Conservation (phyloP, 768 basidiomycete genomes). For the Auriscalpium vulgare region DNA sequence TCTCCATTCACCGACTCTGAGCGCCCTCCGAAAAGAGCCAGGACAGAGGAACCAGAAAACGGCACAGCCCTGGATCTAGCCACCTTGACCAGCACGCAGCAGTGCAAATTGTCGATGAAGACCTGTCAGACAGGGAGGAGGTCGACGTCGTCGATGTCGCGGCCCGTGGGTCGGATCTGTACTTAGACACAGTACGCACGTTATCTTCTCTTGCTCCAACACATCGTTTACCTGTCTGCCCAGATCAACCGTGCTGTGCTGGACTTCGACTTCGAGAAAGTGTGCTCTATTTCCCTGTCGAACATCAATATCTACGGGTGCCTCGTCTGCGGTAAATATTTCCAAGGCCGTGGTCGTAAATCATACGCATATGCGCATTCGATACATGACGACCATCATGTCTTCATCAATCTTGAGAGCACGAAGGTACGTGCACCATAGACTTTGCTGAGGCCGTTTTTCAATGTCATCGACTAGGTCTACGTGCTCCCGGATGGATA, state of each 20-base stretch:
- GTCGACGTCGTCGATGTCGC: constrained; percentile 22
- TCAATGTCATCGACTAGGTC: constrained; percentile 45
- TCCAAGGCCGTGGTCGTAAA: constrained; percentile 89
- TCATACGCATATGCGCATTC: constrained; percentile 96
- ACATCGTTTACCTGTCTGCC: background rate
- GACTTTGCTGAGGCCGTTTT: background rate
- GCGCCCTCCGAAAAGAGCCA: background rate
- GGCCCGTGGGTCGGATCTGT: constrained; percentile 67
- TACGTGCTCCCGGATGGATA: constrained; percentile 98
- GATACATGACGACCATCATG: constrained; percentile 96
- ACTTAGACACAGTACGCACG: constrained; percentile 81
- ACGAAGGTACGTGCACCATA: constrained; percentile 59
- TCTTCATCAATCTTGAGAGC: constrained; percentile 93
- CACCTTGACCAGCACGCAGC: background rate
- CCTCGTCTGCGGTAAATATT: constrained; percentile 97
- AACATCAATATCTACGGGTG: constrained; percentile 99
- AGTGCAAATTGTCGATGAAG: background rate
- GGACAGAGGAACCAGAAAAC: background rate
- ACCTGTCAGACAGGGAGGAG: background rate
- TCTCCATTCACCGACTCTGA: background rate
- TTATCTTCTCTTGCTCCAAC: constrained; percentile 8
- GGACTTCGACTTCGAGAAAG: constrained; percentile 99
- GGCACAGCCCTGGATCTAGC: too few species aligned
- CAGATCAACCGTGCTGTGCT: constrained; percentile 87
- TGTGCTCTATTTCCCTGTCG: constrained; percentile 92